phyloP scores from a whole-genome alignment of 352 stramenopile species.

The Saprolegnia diclina region DNA sequence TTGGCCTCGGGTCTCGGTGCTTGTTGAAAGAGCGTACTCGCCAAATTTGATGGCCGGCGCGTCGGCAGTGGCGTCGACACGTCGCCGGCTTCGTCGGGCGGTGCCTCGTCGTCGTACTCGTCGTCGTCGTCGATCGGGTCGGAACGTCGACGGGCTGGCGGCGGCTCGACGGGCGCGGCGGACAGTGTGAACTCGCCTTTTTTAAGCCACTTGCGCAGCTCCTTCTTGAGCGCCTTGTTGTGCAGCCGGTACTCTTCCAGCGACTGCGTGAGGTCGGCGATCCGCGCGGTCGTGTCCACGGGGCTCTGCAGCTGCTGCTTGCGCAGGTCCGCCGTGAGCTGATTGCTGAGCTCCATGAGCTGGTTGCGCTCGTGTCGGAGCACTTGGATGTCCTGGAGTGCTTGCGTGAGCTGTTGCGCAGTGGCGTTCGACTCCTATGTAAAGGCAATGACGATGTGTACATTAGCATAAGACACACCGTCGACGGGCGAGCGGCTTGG shows the following conservation, averaged over 20 bases:
- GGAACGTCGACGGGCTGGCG: too few species aligned
- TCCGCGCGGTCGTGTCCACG: conserved; percentile 34
- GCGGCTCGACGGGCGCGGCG: too few species aligned
- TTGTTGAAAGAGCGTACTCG: not conserved
- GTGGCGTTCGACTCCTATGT: conserved; percentile 31
- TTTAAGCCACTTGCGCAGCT: conserved; percentile 41
- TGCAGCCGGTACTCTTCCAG: conserved; percentile 60
- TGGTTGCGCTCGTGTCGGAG: conserved; percentile 57
- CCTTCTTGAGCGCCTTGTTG: conserved; percentile 82
- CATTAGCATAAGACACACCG: too few species aligned
- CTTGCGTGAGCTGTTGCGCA: conserved; percentile 34
- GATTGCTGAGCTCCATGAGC: conserved; percentile 79
- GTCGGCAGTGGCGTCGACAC: not conserved
- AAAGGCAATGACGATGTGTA: too few species aligned
- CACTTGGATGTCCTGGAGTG: conserved; percentile 55
- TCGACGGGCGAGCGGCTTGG: conserved; percentile 40
- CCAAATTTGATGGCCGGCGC: not conserved
- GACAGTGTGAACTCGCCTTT: not conserved
- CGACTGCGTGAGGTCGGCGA: conserved; percentile 58
- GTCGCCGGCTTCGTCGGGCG: not conserved
- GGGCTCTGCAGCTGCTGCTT: conserved; percentile 33
- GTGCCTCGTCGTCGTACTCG: not conserved
- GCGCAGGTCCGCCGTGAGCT: conserved; percentile 55
- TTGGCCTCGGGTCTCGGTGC: not conserved
- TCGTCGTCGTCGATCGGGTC: too few species aligned